phyloP scores from a whole-genome alignment of 2,329 filamentous ascomycete species.

The Didymella exigua region DNA sequence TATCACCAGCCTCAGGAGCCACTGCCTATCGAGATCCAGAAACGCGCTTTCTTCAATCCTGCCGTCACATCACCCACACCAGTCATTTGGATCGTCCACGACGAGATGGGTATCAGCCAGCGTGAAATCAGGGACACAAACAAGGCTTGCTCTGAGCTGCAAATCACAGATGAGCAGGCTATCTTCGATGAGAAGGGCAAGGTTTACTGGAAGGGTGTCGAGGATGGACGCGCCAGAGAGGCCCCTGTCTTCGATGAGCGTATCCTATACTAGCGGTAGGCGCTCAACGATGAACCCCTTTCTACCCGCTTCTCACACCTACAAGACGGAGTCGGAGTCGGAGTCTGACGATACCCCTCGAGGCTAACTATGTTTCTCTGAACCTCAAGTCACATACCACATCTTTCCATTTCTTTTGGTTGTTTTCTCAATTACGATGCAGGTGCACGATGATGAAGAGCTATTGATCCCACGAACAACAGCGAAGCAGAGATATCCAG shows the following conservation, averaged over 20 bases:
- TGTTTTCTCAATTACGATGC: constrained; percentile 3
- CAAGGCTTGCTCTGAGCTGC: constrained; percentile 45
- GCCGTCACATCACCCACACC: constrained; percentile 52
- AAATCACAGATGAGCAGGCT: constrained; percentile 54
- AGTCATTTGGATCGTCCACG: constrained; percentile 54
- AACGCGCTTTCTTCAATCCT: constrained; percentile 53
- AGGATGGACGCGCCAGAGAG: constrained; percentile 49
- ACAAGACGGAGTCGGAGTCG: constrained; percentile 3
- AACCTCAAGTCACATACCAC: background rate
- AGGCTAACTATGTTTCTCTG: background rate
- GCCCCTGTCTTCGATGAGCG: constrained; percentile 52
- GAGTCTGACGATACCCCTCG: constrained; percentile 10
- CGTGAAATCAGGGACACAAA: constrained; percentile 51
- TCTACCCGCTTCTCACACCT: background rate
- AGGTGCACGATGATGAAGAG: constrained; percentile 7
- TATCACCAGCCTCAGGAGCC: constrained; percentile 41
- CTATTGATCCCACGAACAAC: constrained; percentile 1
- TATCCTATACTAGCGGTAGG: constrained; percentile 39
- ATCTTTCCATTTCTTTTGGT: constrained; percentile 9
- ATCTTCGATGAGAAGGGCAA: constrained; percentile 53
- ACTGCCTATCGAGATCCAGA: constrained; percentile 43
- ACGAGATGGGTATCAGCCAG: constrained; percentile 51
- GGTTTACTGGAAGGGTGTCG: constrained; percentile 49
- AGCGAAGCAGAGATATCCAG: constrained; percentile 17
- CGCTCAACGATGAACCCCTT: background rate